Conservation (phyloP, 2,329 filamentous ascomycete genomes). For the Pleomassaria siparia region DNA sequence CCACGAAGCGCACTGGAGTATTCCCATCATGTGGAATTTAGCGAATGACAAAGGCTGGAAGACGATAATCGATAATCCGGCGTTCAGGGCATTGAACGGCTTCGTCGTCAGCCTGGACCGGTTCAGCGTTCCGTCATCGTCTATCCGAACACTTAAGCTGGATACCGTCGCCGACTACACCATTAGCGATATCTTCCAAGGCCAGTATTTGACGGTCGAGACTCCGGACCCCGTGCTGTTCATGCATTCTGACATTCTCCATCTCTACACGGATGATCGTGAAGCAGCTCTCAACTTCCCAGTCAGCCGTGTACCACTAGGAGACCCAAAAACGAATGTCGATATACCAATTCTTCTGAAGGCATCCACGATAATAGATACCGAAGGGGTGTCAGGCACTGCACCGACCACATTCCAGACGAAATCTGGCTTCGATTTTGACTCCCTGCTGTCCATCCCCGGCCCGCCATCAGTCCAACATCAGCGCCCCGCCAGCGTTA, state of each 20-base stretch:
- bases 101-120: slow-evolving; percentile 49
- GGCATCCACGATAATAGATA: not conserved
- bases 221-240: slow-evolving; percentile 43
- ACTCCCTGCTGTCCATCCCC: slow-evolving; percentile 24
- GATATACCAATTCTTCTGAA: not conserved
- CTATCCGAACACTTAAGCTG: slow-evolving; percentile 41
- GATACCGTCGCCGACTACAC: slow-evolving; percentile 48
- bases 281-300: slow-evolving; percentile 12
- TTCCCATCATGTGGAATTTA: slow-evolving; percentile 48
- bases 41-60: slow-evolving; percentile 41
- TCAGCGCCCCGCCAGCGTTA: slow-evolving; percentile 38
- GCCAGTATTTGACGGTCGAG: slow-evolving; percentile 48
- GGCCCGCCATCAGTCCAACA: slow-evolving; percentile 19
- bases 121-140: slow-evolving; percentile 45
- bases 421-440: slow-evolving; percentile 50
- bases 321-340: slow-evolving; percentile 9
- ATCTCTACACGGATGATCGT: slow-evolving; percentile 33
- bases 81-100: slow-evolving; percentile 46
- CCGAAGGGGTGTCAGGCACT: not conserved
- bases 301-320: slow-evolving; percentile 35
- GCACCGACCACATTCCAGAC: slow-evolving; percentile 50
- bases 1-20: slow-evolving; percentile 55
- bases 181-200: slow-evolving; percentile 49
- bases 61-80: slow-evolving; percentile 41
- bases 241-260: slow-evolving; percentile 43